These are phyloP conservation scores for Knoxia roxburghii DNA, from an alignment of 257 asterid genomes.

Conservation along the genomic window DNA sequence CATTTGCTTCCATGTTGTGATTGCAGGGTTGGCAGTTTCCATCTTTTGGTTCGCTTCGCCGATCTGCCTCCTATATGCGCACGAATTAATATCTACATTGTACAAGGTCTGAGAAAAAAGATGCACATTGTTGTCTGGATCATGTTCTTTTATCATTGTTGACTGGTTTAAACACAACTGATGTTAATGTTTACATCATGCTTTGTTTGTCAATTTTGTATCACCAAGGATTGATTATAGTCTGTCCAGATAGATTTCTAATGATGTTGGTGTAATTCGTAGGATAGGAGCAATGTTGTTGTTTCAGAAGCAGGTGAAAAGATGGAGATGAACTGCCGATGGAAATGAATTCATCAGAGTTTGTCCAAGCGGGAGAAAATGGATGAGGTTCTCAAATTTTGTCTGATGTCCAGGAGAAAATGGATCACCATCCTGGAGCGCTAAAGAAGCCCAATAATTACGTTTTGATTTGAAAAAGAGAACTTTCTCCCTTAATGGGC, in stretches of 20 bases:
- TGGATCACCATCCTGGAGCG: not conserved
- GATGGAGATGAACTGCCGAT: not conserved
- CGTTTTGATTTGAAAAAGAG: not conserved
- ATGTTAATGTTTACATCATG: not conserved
- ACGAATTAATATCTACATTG: not conserved
- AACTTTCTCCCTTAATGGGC: not conserved
- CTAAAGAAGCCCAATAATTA: slow-evolving; percentile 8
- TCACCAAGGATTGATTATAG: not conserved
- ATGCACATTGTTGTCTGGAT: not conserved
- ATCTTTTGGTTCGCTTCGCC: not conserved
- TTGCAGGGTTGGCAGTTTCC: not conserved
- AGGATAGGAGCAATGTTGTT: not conserved
- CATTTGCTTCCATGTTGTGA: not conserved
- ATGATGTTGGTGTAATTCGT: not conserved
- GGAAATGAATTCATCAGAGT: not conserved
- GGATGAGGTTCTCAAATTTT: not conserved
- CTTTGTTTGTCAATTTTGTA: not conserved
- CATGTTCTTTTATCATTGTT: not conserved
- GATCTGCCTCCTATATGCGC: not conserved
- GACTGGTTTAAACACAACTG: not conserved
- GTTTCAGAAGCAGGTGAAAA: slow-evolving; percentile 11
- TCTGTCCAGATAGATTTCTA: not conserved
- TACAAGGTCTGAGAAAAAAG: not conserved
- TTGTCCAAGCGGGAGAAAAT: not conserved
- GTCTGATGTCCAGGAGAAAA: not conserved